Conservation (phyloP, 306 rosid species). For the Vigna mungo region DNA sequence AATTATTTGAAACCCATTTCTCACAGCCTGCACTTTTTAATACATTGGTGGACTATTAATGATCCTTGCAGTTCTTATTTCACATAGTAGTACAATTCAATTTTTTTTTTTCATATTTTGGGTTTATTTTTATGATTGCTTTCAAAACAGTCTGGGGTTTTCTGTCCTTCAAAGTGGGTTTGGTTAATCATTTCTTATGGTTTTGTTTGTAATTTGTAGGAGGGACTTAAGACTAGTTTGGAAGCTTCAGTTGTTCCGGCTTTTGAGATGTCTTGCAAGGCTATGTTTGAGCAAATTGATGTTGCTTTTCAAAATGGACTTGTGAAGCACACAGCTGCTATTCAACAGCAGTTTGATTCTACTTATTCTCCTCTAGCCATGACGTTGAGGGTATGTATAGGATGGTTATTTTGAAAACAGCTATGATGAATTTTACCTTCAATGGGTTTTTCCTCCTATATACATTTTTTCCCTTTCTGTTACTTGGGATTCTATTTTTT, state of each 20-base stretch:
- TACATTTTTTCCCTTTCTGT: conserved; percentile 18
- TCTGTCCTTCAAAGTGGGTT: conserved; percentile 27
- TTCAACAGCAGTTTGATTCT: conserved; percentile 75
- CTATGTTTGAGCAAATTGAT: conserved; percentile 77
- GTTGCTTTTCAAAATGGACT: conserved; percentile 69
- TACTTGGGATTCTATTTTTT: background rate
- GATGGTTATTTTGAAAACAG: conserved; percentile 39
- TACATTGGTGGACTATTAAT: background rate
- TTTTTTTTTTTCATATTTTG: conserved; percentile 20
- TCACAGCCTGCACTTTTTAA: conserved; percentile 1
- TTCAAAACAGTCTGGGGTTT: conserved; percentile 21
- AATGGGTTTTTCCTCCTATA: conserved; percentile 10
- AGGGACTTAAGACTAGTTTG: conserved; percentile 64
- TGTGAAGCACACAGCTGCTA: conserved; percentile 54
- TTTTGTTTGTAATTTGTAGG: conserved; percentile 54
- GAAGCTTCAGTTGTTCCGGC: conserved; percentile 72
- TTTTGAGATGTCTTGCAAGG: conserved; percentile 72
- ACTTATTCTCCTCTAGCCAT: conserved; percentile 67
- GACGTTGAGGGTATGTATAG: conserved; percentile 66
- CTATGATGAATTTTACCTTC: background rate
- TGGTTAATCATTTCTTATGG: conserved; percentile 37
- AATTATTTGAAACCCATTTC: conserved; percentile 33
- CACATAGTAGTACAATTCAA: conserved; percentile 22
- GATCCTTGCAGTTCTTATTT: background rate
- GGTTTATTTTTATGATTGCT: conserved; percentile 28